Base-by-base conservation (phyloP, 2,329 filamentous ascomycete species). In the Gnomoniopsis sp. region DNA sequence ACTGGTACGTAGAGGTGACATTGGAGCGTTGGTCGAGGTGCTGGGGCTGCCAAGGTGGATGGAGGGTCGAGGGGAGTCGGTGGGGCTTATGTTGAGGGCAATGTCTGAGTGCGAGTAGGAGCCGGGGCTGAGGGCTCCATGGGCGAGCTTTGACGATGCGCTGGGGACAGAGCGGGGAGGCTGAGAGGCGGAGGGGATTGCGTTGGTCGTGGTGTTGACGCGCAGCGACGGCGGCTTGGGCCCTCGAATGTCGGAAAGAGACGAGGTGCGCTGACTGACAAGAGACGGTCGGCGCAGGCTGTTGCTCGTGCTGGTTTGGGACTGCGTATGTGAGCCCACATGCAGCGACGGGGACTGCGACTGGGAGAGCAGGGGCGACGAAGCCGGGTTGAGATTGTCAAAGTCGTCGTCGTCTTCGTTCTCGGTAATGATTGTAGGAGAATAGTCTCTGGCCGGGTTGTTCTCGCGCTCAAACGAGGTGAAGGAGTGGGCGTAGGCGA, bases 401-500 rank as follows among this genome's bases (percentile, higher is more conserved):
- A 79, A 75, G 55, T 81, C 77, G 57, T 71, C 66, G 62, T 78
- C 74, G 67, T 79, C 75, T 55, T 81, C 77, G 68, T 79, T 75
- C 65, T 84, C 82, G 44, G 76, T 82, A 58, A 83, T 85, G 59
- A 83, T 84, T 50, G 77, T 83, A 23, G 79, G 80, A 12, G 80
- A 84, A 66, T 79, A 81, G 55, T 85, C 83, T 64, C 81, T 78
- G 49, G 70, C 67, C 14, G 49, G 34, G 44, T 51, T 49, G 60
- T 71, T 78, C 53, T 80, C 80, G 50, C 57, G 60, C 57, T 62
- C 60, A 54, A 84, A 74, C 2, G 80, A 83, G 17, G 78, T 75
- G 47, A 81, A 71, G 8, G 83, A 84, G 68, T 82, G 82, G 63
- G 82, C 78, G 68, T 85, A 85, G 23, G 82, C 80, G 61, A 85